phyloP scores from a whole-genome alignment of 2,329 filamentous ascomycete genomes.

The Arthrobotrys megalospora region DNA sequence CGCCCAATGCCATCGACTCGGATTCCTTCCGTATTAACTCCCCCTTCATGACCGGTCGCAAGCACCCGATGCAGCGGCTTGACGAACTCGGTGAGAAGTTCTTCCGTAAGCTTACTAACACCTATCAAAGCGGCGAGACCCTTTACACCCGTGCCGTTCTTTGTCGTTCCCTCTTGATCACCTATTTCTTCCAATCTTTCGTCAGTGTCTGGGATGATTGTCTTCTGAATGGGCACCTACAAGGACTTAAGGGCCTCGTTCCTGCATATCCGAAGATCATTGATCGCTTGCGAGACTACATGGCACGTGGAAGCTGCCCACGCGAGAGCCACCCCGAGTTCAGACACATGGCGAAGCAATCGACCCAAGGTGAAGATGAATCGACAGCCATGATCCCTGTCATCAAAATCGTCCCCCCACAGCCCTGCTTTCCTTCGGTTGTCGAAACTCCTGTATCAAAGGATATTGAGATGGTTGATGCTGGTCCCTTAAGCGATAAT shows the following conservation, averaged over 20 bases:
- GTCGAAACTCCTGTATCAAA: neutral
- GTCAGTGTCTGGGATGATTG: conserved; percentile 50
- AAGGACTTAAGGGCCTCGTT: conserved; percentile 26
- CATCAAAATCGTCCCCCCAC: neutral
- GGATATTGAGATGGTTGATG: conserved; percentile 54
- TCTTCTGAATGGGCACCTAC: conserved; percentile 48
- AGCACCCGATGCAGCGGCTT: conserved; percentile 57
- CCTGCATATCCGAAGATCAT: conserved; percentile 37
- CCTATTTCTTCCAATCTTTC: conserved; percentile 50
- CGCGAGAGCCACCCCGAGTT: conserved; percentile 37
- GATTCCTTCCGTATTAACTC: conserved; percentile 56
- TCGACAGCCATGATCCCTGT: no score
- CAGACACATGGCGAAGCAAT: neutral
- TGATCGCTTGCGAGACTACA: conserved; percentile 30
- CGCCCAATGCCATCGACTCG: conserved; percentile 4
- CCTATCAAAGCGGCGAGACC: conserved; percentile 37
- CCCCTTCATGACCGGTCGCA: conserved; percentile 27
- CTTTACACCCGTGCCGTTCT: conserved; percentile 55
- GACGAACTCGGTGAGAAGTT: conserved; percentile 55
- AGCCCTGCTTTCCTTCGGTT: no score
- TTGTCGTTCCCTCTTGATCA: conserved; percentile 46
- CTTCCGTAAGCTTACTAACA: conserved; percentile 54
- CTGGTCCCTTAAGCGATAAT: conserved; percentile 21
- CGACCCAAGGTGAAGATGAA: conserved; percentile 15
- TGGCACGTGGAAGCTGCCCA: conserved; percentile 43